Percentiles rank a stretch among this genome's conserved stretches.
These are phyloP conservation scores for Mrakiaceae sp. DNA, from an alignment of 1,284 basidiomycete genomes.

Conservation along the genomic window DNA sequence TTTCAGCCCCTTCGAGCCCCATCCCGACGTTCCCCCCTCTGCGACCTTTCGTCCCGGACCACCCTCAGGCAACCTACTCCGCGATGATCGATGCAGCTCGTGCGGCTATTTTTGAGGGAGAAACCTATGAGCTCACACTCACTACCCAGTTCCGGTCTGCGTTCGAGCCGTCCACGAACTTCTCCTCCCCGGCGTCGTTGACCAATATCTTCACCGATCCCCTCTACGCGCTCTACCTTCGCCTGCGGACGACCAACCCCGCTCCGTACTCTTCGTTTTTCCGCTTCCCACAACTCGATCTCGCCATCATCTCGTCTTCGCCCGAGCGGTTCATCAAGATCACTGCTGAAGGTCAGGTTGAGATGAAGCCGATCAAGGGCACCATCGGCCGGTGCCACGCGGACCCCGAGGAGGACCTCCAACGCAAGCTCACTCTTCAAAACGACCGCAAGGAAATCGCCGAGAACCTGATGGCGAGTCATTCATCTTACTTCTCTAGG, in stretches of 20 bases:
- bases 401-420: conserved; percentile 30
- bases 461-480: conserved; percentile 76
- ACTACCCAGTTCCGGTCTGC: conserved; percentile 53
- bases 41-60: conserved; percentile 29
- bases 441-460: conserved; percentile 85
- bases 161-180: neutral
- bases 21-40: neutral
- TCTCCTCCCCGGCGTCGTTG: too few relatives aligned
- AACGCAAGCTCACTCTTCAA: conserved; percentile 41
- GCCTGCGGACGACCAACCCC: conserved; percentile 65
- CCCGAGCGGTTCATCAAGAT: conserved; percentile 92
- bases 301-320: conserved; percentile 61
- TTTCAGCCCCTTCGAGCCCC: neutral
- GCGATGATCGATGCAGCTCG: conserved; percentile 61
- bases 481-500: neutral
- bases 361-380: conserved; percentile 93
- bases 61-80: conserved; percentile 46
- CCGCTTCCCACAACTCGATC: conserved; percentile 51
- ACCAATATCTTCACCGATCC: neutral
- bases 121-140: conserved; percentile 93
- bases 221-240: conserved; percentile 35
- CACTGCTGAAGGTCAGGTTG: conserved; percentile 52
- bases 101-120: conserved; percentile 65
- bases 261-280: conserved; percentile 85
- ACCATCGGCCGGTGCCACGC: conserved; percentile 39